These are phyloP conservation scores for Stephanodiscus minutulus DNA, from an alignment of 108 stramenopile genomes.

Conservation along the genomic window DNA sequence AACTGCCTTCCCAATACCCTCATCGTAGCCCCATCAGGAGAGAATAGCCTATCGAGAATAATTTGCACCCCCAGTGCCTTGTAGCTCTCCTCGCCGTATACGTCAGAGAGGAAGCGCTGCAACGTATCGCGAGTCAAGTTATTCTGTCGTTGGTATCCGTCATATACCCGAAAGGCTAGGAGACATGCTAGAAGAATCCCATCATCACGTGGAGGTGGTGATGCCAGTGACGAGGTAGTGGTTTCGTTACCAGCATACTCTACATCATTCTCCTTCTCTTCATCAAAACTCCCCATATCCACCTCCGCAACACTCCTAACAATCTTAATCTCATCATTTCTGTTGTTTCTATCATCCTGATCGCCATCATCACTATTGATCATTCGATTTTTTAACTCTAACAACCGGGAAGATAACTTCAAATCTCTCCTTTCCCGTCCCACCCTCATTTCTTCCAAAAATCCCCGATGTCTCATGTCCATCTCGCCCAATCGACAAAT, in stretches of 20 bases:
- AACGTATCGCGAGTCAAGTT: constrained; percentile 71
- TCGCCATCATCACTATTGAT: constrained; percentile 14
- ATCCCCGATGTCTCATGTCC: constrained; percentile 46
- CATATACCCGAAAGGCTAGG: constrained; percentile 75
- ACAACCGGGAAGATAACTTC: constrained; percentile 25
- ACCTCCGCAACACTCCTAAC: not conserved
- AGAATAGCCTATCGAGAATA: constrained; percentile 64
- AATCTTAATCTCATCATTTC: constrained; percentile 10
- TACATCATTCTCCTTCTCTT: constrained; percentile 12
- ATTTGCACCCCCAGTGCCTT: constrained; percentile 48
- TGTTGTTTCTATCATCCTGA: constrained; percentile 6
- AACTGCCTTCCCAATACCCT: not conserved
- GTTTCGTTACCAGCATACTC: constrained; percentile 11
- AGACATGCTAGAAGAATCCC: constrained; percentile 34
- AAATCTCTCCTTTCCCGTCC: constrained; percentile 21
- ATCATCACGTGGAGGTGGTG: constrained; percentile 30
- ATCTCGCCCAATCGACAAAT: constrained; percentile 60
- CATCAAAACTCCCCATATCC: not conserved
- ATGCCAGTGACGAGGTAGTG: constrained; percentile 21
- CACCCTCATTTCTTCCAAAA: constrained; percentile 27
- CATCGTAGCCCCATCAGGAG: constrained; percentile 4
- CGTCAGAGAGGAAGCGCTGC: constrained; percentile 80
- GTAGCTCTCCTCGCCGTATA: constrained; percentile 82
- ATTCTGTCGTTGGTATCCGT: constrained; percentile 80
- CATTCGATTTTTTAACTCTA: constrained; percentile 35